Percentiles rank a stretch among this genome's conserved stretches.
Evolutionary conservation across 2,329 filamentous ascomycete genomes (phyloP).

Genomic region (Parastagonospora nodorum): DNA sequence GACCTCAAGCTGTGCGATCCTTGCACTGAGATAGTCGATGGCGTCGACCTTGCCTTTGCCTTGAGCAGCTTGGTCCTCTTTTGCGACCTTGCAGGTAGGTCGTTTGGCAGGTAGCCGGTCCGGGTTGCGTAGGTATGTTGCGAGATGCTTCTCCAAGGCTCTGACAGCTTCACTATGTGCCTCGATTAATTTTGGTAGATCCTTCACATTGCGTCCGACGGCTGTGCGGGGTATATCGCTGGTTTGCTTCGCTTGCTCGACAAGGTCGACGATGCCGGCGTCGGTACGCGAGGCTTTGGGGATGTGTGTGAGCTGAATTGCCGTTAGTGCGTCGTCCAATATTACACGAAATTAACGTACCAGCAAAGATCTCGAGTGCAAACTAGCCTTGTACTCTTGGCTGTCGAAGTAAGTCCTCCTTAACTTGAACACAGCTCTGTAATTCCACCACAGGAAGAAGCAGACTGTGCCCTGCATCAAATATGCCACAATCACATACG

Average conservation of each 20-base stretch:
- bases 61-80: conserved; percentile 69
- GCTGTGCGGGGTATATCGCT: conserved; percentile 77
- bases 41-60: conserved; percentile 82
- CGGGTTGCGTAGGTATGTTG: conserved; percentile 83
- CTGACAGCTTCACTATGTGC: conserved; percentile 81
- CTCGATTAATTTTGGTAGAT: conserved; percentile 81
- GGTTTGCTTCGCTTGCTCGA: conserved; percentile 76
- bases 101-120: conserved; percentile 75
- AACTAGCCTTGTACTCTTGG: conserved; percentile 81
- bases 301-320: conserved; percentile 74
- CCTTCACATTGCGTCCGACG: conserved; percentile 88
- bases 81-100: conserved; percentile 78
- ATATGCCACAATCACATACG: conserved; percentile 63
- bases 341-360: conserved; percentile 29
- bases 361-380: conserved; percentile 73
- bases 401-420: conserved; percentile 81
- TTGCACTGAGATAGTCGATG: conserved; percentile 87
- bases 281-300: conserved; percentile 76
- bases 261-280: conserved; percentile 84
- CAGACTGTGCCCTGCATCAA: conserved; percentile 73
- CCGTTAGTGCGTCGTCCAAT: conserved; percentile 1
- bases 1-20: conserved; percentile 79
- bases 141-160: conserved; percentile 78
- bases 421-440: conserved; percentile 70
- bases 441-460: conserved; percentile 89